Percentiles rank a stretch among this genome's conserved stretches.
Evolutionary conservation across 257 asterid species (phyloP).

Genomic region (Solanum ossicruentum): DNA sequence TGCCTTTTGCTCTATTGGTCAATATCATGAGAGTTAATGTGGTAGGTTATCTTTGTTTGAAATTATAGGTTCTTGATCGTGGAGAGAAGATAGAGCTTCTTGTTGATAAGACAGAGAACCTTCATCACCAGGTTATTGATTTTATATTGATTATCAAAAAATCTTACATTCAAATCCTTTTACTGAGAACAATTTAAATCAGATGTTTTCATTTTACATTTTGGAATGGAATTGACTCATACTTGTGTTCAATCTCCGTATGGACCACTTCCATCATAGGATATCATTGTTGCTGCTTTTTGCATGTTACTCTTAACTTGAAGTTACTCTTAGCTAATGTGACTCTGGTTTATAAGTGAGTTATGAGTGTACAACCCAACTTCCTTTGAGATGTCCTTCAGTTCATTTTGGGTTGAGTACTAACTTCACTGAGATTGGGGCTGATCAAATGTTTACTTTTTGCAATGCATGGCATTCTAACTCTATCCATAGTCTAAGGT

Average conservation of each 20-base stretch:
- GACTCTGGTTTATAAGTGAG: not conserved
- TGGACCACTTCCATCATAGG: not conserved
- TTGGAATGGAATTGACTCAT: not conserved
- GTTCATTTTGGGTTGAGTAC: not conserved
- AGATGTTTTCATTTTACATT: not conserved
- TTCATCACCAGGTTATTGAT: conserved; percentile 58
- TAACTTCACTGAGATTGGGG: not conserved
- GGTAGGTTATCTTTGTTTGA: not conserved
- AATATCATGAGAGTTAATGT: not conserved
- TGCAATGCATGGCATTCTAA: not conserved
- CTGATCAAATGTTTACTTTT: not conserved
- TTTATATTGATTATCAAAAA: not conserved
- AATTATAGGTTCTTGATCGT: conserved; percentile 74
- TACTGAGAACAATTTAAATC: not conserved
- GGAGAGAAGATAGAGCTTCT: conserved; percentile 88
- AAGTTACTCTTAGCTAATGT: not conserved
- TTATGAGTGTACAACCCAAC: not conserved
- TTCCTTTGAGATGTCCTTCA: not conserved
- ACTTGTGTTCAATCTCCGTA: not conserved
- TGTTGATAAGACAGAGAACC: conserved; percentile 88
- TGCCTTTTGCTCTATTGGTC: not conserved
- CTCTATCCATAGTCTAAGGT: not conserved
- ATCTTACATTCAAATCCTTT: not conserved
- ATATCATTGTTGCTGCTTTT: not conserved
- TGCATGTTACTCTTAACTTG: not conserved